These are phyloP conservation scores for Trichoderma endophyticum DNA, from an alignment of 2,329 filamentous ascomycete genomes.

Conservation along the genomic window DNA sequence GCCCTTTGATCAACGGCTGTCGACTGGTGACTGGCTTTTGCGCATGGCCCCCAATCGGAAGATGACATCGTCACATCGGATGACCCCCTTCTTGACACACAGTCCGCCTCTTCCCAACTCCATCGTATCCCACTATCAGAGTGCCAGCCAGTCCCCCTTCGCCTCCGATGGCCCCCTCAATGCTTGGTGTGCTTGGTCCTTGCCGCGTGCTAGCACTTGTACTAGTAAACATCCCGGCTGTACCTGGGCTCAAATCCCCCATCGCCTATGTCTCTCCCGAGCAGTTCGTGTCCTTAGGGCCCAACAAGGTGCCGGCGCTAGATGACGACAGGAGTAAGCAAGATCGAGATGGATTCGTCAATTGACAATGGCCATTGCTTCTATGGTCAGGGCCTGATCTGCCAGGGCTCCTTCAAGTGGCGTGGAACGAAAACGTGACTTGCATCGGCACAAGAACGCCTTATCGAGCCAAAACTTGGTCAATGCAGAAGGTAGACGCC, in stretches of 20 bases:
- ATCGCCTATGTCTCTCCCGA: slow-evolving; percentile 1
- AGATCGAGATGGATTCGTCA: slow-evolving; percentile 14
- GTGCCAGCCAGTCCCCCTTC: not conserved
- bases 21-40: slow-evolving; percentile 24
- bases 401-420: not conserved
- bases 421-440: not conserved
- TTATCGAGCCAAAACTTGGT: not conserved
- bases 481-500: not conserved
- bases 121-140: not conserved
- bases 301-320: slow-evolving; percentile 14
- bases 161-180: not conserved
- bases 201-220: not conserved
- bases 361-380: not conserved
- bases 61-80: slow-evolving; percentile 24
- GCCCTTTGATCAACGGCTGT: slow-evolving; percentile 27
- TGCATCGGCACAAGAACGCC: slow-evolving; percentile 7
- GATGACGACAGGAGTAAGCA: slow-evolving; percentile 11
- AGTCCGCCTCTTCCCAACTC: not conserved
- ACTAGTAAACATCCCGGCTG: not conserved
- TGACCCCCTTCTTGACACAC: not conserved
- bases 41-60: slow-evolving; percentile 31
- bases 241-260: not conserved
- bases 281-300: not conserved
- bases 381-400: not conserved
- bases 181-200: not conserved